Percentiles rank a stretch among this genome's conserved stretches.
Evolutionary conservation across 2,329 filamentous ascomycete species (phyloP).

Genomic region (Daldinia sp.): DNA sequence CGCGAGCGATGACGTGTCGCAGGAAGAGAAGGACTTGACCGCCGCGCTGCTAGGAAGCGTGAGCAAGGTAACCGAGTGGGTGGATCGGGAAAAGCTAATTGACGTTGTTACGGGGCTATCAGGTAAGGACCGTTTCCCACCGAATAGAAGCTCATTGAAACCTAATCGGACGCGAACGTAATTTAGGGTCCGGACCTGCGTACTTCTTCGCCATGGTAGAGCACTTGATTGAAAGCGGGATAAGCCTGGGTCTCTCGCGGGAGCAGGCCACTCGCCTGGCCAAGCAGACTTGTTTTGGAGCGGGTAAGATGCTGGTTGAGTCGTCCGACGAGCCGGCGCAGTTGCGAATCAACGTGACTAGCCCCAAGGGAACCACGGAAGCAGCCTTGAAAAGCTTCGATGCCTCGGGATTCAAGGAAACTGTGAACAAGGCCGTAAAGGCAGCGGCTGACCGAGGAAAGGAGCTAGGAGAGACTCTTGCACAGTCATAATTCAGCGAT

Average conservation of each 20-base stretch:
- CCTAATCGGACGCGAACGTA: slow-evolving; percentile 9
- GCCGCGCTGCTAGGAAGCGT: slow-evolving; percentile 59
- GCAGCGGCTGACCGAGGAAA: slow-evolving; percentile 58
- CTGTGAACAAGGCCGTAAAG: slow-evolving; percentile 61
- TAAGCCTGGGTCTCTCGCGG: slow-evolving; percentile 58
- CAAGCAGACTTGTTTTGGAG: slow-evolving; percentile 64
- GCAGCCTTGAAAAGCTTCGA: slow-evolving; percentile 64
- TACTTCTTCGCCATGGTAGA: slow-evolving; percentile 68
- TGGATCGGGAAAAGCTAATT: slow-evolving; percentile 62
- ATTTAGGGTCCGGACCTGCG: slow-evolving; percentile 61
- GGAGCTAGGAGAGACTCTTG: slow-evolving; percentile 58
- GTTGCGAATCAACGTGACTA: slow-evolving; percentile 64
- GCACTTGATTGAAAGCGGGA: slow-evolving; percentile 60
- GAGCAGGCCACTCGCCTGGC: slow-evolving; percentile 64
- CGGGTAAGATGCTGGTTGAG: slow-evolving; percentile 63
- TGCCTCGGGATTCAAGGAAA: slow-evolving; percentile 56
- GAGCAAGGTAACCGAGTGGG: slow-evolving; percentile 63
- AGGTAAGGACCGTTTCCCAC: slow-evolving; percentile 52
- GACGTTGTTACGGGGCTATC: slow-evolving; percentile 65
- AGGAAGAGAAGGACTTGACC: slow-evolving; percentile 58
- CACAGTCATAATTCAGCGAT: slow-evolving; percentile 29
- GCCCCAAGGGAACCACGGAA: slow-evolving; percentile 64
- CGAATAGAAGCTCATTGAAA: slow-evolving; percentile 2
- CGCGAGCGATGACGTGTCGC: slow-evolving; percentile 58
- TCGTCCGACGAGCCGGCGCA: slow-evolving; percentile 60